Evolutionary conservation across 805 yeast genomes (phyloP).

Genomic region (Blastobotrys parvus): DNA sequence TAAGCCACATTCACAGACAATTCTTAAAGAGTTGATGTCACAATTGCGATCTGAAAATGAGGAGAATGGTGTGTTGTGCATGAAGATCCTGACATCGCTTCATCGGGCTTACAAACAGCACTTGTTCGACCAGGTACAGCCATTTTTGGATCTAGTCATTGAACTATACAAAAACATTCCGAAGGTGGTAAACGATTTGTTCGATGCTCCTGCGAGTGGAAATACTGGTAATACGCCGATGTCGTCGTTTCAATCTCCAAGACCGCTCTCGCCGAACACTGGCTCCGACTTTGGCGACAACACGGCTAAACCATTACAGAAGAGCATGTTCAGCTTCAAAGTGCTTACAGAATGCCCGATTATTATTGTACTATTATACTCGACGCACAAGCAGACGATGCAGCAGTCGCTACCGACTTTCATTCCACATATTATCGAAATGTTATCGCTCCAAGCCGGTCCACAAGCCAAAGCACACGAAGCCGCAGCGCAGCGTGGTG

Average conservation of each 20-base stretch:
- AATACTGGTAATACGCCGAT: constrained; percentile 17
- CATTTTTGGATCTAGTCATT: constrained; percentile 68
- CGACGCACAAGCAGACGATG: constrained; percentile 73
- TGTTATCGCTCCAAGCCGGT: constrained; percentile 70
- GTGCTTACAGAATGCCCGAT: constrained; percentile 95
- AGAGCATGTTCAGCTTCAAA: constrained; percentile 77
- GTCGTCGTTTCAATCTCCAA: constrained; percentile 29
- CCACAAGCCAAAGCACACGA: constrained; percentile 59
- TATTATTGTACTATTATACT: constrained; percentile 85
- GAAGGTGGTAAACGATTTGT: constrained; percentile 60
- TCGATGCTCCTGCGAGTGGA: constrained; percentile 31
- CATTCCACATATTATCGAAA: constrained; percentile 70
- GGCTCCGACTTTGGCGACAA: constrained; percentile 28
- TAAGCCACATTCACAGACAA: constrained; percentile 55
- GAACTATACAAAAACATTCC: constrained; percentile 76
- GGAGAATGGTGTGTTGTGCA: constrained; percentile 86
- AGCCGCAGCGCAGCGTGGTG: constrained; percentile 48
- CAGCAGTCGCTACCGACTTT: constrained; percentile 64
- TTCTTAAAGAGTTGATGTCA: constrained; percentile 51
- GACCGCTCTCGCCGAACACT: constrained; percentile 36
- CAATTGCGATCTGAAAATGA: constrained; percentile 76
- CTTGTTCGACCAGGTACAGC: constrained; percentile 62
- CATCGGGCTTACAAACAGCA: constrained; percentile 75
- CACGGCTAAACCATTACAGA: constrained; percentile 44
- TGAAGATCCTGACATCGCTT: constrained; percentile 76